A percentile compares a stretch with the other conserved stretches of the same genome.
phyloP scores from a whole-genome alignment of 1,139 yeast species.

The Yamadazyma siamensis region DNA sequence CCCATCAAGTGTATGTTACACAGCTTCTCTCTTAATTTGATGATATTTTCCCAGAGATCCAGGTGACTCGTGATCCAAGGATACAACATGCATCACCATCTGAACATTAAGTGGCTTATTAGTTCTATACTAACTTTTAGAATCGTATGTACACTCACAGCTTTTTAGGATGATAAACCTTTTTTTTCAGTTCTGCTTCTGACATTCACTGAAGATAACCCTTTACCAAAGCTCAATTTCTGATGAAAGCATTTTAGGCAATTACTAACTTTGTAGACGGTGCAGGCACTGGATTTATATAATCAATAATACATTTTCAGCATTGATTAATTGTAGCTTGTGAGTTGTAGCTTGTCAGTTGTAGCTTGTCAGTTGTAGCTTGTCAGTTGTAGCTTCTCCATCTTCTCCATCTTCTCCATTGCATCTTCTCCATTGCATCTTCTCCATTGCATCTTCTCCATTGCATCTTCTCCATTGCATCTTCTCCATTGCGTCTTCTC shows the following conservation, averaged over 20 bases:
- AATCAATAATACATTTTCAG: no score
- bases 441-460: no score
- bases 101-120: slow-evolving; percentile 35
- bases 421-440: no score
- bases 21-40: slow-evolving; percentile 23
- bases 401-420: no score
- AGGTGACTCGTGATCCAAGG: slow-evolving; percentile 69
- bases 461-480: no score
- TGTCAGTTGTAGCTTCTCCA: no score
- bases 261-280: slow-evolving; percentile 4
- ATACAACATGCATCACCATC: slow-evolving; percentile 92
- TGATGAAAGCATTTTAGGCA: slow-evolving; percentile 1
- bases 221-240: slow-evolving; percentile 33
- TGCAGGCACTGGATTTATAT: neutral
- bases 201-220: slow-evolving; percentile 69
- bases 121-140: slow-evolving; percentile 9
- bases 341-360: no score
- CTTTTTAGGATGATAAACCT: slow-evolving; percentile 55
- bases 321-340: no score
- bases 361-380: no score
- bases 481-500: no score
- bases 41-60: slow-evolving; percentile 45
- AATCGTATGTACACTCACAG: slow-evolving; percentile 7
- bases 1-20: slow-evolving; percentile 12
- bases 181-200: slow-evolving; percentile 88